Evolutionary conservation across 2,329 filamentous ascomycete species (phyloP), one percentile per base, ranked within the genome.

Genomic region (Helicocarpus griseus): DNA sequence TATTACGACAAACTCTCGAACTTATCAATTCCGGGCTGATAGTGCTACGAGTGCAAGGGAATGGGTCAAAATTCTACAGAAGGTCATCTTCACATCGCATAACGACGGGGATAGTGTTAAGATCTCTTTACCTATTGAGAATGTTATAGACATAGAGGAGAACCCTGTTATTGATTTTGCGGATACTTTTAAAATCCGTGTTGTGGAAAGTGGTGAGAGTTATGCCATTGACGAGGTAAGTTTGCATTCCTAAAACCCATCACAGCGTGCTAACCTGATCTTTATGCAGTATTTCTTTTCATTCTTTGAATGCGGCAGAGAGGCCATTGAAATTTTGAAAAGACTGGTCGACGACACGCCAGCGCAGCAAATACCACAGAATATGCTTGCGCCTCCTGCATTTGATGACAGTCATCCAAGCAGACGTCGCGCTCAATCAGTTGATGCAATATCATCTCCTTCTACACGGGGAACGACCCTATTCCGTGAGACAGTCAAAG

Each of bases 71-170:
- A 83, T 87, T 49, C 74, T 98, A 24, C 91, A 96, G 64, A 87
- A 93, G 54, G 90, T 95, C 59, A 96, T 97, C 52, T 97, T 97
- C 64, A 80, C 90, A 48, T 91, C 89, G 9, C 90, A 94, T 69
- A 97, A 97, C 63, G 91, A 96, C 56, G 91, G 93, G 8, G 90
- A 96, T 64, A 95, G 90, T 63, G 88, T 98, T 66, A 97, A 97
- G 73, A 94, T 97, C 51, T 93, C 87, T 1, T 72, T 97, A 26
- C 91, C 90, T 0, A 86, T 95, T 48, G 79, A 84, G 53, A 95
- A 95, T 58, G 79, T 97, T 19, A 83, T 97, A 53, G 91, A 97
- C 60, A 83, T 97, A 43, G 93, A 97, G 66, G 87, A 95, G 57
- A 93, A 85, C 45, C 85, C 88, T 52, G 89, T 96, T 71, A 79